Base-by-base conservation (phyloP, 164 flowering plant genomes). In the Vitis amurensis region DNA sequence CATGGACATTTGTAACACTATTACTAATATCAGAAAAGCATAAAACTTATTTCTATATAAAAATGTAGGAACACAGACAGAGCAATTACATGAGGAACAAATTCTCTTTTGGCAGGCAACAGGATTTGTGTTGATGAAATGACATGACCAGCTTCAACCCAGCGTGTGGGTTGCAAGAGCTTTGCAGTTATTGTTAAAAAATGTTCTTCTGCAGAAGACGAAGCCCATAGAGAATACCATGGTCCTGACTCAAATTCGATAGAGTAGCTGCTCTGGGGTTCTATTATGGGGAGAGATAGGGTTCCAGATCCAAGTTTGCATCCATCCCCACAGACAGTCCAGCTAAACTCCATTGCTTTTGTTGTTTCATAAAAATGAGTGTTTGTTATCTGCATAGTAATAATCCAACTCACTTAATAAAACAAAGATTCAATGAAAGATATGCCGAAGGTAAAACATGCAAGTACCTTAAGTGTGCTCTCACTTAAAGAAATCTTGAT, bases 101-200 rank as follows among this genome's bases (percentile, higher is more conserved):
- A 16, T 52, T 76, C 80, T 72, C 77, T 78, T 79, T 78, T 85
- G 30, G 77, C 64, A 49, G 99, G 97, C 77, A 91, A 76, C 72
- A 76, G 77, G 30, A 93, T 66, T 84, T 95, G 98, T 16, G 86
- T 63, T 44, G 94, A 87, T 57, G 97, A 84, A 68, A 93, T 68
- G 23, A 88, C 61, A 83, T 93, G 99, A 70, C 94, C 99, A 71
- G 88, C 86, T 73, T 87, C 85, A 69, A 80, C 89, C 99, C 98
- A 95, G 37, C 88, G 82, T 19, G 93, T 91, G 30, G 90, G 63
- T 44, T 77, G 70, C 74, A 76, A 62, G 69, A 90, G 88, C 73
- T 83, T 88, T 27, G 79, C 80, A 58, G 81, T 82, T 37, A 95
- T 78, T 44, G 92, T 93, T 66, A 95, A 64, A 83, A 84, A 88